Evolutionary conservation across 345 rosid species (phyloP), one percentile per base, ranked within the genome.

Genomic region (Lumnitzera racemosa): DNA sequence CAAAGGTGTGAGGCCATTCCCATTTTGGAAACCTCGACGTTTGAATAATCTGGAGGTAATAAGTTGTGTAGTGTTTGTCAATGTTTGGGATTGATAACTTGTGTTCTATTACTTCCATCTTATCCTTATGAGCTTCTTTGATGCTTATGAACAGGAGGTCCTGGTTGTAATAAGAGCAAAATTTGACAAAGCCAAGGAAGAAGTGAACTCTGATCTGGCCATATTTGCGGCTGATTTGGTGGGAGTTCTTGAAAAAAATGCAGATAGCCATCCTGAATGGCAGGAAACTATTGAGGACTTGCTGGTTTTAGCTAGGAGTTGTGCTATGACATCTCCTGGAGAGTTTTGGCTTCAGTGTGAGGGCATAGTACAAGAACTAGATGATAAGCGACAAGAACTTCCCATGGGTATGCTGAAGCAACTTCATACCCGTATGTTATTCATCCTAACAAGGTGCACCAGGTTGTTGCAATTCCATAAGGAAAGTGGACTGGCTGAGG

Each of bases 261-360:
- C 95, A 51, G 99, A 90, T 67, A 85, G 77, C 69, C 97, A 95
- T 76, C 99, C 99, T 53, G 98, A 95, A 62, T 88, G 92, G 96
- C 96, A 95, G 82, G 95, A 91, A 81, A 86, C 96, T 15, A 86
- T 95, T 47, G 99, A 95, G 77, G 99, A 95, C 71, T 79, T 95
- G 76, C 70, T 95, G 75, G 71, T 95, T 77, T 76, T 90, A 77
- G 99, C 99, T 80, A 86, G 99, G 64, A 80, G 95, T 68, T 90
- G 97, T 80, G 96, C 94, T 65, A 82, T 95, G 96, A 80, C 90
- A 61, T 75, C 85, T 46, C 87, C 99, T 61, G 89, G 89, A 70
- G 97, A 95, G 67, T 95, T 95, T 75, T 95, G 99, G 99, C 97
- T 90, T 74, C 97, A 88, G 68, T 95, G 99, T 76, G 99, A 95